Evolutionary conservation across 1,139 yeast genomes (phyloP).

Genomic region (Yamadazyma triangularis): DNA sequence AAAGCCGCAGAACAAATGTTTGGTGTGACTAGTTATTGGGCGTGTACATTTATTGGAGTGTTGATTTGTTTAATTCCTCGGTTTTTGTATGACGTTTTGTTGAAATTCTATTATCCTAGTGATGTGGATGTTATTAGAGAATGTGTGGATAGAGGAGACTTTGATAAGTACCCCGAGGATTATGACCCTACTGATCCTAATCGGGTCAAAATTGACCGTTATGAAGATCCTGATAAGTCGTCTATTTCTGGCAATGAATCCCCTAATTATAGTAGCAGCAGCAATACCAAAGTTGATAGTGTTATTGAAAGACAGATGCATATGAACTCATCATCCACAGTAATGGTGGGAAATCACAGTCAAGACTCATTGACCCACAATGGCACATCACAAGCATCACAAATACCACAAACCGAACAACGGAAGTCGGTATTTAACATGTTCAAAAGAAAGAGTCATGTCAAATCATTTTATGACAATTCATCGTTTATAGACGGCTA

Average conservation of each 20-base stretch:
- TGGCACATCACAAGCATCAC: too few relatives aligned
- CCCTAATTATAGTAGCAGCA: slow-evolving; percentile 5
- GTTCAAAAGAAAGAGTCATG: slow-evolving; percentile 24
- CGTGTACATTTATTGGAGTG: slow-evolving; percentile 68
- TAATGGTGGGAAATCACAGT: slow-evolving; percentile 5
- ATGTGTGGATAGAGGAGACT: slow-evolving; percentile 57
- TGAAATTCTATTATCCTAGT: slow-evolving; percentile 61
- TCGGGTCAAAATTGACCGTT: slow-evolving; percentile 36
- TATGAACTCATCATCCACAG: slow-evolving; percentile 12
- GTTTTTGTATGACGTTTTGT: slow-evolving; percentile 59
- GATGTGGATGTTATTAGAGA: slow-evolving; percentile 89
- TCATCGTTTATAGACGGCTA: slow-evolving; percentile 29
- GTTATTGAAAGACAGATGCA: slow-evolving; percentile 7
- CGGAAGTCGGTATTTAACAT: slow-evolving; percentile 23
- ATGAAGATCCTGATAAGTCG: slow-evolving; percentile 17
- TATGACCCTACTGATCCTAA: slow-evolving; percentile 65
- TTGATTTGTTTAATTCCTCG: slow-evolving; percentile 75
- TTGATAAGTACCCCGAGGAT: slow-evolving; percentile 50
- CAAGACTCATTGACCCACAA: not conserved
- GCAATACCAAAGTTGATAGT: slow-evolving; percentile 1
- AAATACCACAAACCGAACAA: slow-evolving; percentile 5
- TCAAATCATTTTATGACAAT: slow-evolving; percentile 24
- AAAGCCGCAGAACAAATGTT: slow-evolving; percentile 71
- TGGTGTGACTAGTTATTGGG: slow-evolving; percentile 78
- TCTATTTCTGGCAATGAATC: slow-evolving; percentile 11